Percentiles rank a stretch among this genome's conserved stretches.
phyloP scores from a whole-genome alignment of 2,329 filamentous ascomycete species.

The Diplodia seriata region DNA sequence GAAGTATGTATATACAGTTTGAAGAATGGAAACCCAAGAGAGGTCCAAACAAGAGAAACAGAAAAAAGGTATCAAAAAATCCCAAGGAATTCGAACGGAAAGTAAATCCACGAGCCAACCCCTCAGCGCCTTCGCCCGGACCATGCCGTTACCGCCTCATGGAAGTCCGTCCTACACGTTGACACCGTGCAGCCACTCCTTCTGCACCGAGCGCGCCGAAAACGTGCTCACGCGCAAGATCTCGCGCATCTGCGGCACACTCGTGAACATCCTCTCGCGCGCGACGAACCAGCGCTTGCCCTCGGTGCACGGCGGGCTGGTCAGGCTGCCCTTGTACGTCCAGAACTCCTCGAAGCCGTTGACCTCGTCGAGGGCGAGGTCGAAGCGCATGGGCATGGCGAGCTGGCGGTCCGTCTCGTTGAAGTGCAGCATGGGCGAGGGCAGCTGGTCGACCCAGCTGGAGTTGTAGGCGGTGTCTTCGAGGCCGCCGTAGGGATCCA shows the following conservation, averaged over 20 bases:
- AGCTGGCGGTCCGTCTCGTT: constrained; percentile 42
- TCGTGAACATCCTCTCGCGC: constrained; percentile 51
- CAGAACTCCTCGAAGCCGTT: constrained; percentile 54
- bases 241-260: constrained; percentile 56
- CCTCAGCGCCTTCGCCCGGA: not conserved
- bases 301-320: constrained; percentile 57
- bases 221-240: constrained; percentile 56
- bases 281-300: constrained; percentile 57
- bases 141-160: not conserved
- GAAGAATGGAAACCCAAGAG: not conserved
- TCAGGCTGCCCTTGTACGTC: constrained; percentile 58
- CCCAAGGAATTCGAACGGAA: not conserved
- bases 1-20: not conserved
- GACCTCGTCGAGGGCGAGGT: constrained; percentile 47
- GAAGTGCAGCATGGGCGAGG: constrained; percentile 48
- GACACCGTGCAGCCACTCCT: constrained; percentile 57
- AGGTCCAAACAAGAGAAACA: too few species aligned
- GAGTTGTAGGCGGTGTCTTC: constrained; percentile 37
- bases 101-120: not conserved
- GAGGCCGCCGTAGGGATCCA: constrained; percentile 48
- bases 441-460: constrained; percentile 54
- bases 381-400: constrained; percentile 42
- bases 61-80: not conserved
- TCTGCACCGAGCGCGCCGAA: constrained; percentile 54
- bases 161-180: constrained; percentile 44